Conservation (phyloP, 768 basidiomycete genomes). For the Termitomyces bulborhizus region DNA sequence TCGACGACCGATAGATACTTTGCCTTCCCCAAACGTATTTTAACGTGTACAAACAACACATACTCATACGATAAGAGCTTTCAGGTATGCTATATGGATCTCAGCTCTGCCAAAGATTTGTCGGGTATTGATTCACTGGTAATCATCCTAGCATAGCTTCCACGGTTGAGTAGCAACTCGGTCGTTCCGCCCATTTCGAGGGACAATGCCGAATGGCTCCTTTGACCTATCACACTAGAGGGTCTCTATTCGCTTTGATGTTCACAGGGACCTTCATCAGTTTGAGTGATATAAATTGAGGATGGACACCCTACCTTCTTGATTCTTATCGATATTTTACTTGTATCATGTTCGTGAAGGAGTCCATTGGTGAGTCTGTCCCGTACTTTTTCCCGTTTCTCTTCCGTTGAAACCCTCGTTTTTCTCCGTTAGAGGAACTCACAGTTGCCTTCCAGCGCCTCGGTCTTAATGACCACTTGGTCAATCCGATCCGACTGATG, state of each 20-base stretch:
- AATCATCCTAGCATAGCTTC: not conserved
- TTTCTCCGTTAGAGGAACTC: not conserved
- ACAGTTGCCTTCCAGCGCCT: constrained; percentile 2
- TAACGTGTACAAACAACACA: not conserved
- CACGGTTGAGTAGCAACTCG: constrained; percentile 1
- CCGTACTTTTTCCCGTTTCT: not conserved
- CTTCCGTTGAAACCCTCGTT: not conserved
- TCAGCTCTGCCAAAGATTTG: not conserved
- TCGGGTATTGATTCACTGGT: not conserved
- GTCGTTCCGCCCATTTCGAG: constrained; percentile 9
- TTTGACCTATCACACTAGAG: constrained; percentile 9
- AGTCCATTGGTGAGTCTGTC: not conserved
- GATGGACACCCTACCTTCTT: not conserved
- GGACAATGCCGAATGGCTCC: constrained; percentile 13
- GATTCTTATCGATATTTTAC: not conserved
- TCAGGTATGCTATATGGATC: not conserved
- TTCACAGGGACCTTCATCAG: constrained; percentile 2
- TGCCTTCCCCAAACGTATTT: not conserved
- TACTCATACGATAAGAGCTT: not conserved
- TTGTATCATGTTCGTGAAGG: not conserved
- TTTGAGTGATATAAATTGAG: constrained; percentile 4
- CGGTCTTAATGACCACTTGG: not conserved
- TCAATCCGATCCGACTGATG: not conserved
- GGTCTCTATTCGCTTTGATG: constrained; percentile 12
- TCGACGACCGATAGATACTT: no score